Percentiles rank a stretch among this genome's conserved stretches.
Evolutionary conservation across 148 eudicot species (phyloP).

Genomic region (Rhododendron molle): DNA sequence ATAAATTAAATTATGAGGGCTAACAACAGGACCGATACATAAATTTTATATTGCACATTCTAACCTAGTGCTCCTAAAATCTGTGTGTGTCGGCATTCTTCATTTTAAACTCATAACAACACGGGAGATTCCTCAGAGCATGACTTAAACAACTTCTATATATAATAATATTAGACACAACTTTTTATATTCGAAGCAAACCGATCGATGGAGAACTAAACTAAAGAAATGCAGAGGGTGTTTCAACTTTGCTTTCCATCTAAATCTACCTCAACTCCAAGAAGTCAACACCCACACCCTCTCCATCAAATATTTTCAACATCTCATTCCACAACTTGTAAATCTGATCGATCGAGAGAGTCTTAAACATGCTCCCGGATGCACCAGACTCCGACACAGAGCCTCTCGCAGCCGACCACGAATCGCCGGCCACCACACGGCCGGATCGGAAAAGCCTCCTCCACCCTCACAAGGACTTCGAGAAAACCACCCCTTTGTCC

Average conservation of each 20-base stretch:
- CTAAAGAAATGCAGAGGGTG: background rate
- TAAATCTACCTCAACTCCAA: background rate
- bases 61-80: no score
- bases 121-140: background rate
- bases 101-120: background rate
- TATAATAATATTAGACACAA: background rate
- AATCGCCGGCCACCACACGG: background rate
- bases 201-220: background rate
- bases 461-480: background rate
- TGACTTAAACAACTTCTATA: background rate
- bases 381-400: background rate
- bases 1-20: no score
- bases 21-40: background rate
- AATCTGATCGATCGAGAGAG: background rate
- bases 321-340: background rate
- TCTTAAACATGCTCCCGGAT: background rate
- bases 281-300: conserved; percentile 1
- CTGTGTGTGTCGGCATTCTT: background rate
- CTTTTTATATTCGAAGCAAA: background rate
- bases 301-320: background rate
- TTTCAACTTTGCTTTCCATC: background rate
- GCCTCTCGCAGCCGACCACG: background rate
- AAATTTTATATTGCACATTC: no score
- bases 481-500: background rate
- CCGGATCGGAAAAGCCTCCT: background rate